Evolutionary conservation across 495 filamentous ascomycete genomes (phyloP), one percentile per base, ranked within the genome.

Genomic region (Neurospora pannonica): DNA sequence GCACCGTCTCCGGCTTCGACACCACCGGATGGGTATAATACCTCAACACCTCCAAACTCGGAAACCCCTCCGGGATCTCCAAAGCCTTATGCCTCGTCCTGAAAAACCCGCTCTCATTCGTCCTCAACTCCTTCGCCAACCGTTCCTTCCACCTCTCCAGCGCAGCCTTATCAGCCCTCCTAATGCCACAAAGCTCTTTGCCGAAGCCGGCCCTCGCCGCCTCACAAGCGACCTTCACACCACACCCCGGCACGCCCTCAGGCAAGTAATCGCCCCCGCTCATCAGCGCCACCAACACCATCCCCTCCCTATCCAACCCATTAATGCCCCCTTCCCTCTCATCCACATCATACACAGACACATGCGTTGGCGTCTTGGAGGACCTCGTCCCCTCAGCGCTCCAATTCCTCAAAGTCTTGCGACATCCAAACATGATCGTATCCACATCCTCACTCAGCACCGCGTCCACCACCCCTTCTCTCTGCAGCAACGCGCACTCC

Each of bases 381-480:
- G 86, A 84, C 77, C 84, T 89, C 2, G 85, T 83, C 24, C 85
- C 87, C 81, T 97, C 94, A 28, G 90, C 88, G 0, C 92, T 92
- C 90, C 94, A 99, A 77, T 94, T 95, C 74, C 94, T 88, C 38
- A 98, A 83, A 0, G 90, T 96, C 69, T 88, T 80, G 0, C 87
- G 89, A 69, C 93, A 94, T 3, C 97, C 97, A 80, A 98, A 99
- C 97, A 99, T 98, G 77, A 99, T 87, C 3, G 97, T 94, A 81
- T 99, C 97, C 43, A 98, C 94, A 85, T 99, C 97, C 81, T 99
- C 95, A 79, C 93, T 98, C 78, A 99, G 87, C 15, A 98, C 97
- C 0, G 93, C 96, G 82, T 99, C 97, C 4, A 98, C 97, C 60
- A 97, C 85, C 0, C 94, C 94, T 38, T 90, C 88, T 73, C 88